Conservation (phyloP, 805 yeast species). For the Ogataea ganodermae region DNA sequence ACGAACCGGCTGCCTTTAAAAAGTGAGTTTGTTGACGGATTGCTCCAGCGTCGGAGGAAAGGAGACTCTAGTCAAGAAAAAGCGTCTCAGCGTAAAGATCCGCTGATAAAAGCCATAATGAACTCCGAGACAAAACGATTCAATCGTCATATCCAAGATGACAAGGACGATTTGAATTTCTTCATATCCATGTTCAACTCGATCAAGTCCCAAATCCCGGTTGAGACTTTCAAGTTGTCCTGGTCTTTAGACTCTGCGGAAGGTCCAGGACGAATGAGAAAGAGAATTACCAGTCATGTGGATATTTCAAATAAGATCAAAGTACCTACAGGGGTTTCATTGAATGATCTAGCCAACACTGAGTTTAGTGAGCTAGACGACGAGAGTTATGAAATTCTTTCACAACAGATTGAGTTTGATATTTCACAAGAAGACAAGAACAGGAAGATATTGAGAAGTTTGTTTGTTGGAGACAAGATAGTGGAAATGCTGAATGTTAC, state of each 20-base stretch:
- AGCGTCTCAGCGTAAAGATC: slow-evolving; percentile 32
- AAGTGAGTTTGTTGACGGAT: slow-evolving; percentile 7
- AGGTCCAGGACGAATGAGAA: slow-evolving; percentile 67
- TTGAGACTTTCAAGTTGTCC: slow-evolving; percentile 21
- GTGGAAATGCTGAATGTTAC: slow-evolving; percentile 75
- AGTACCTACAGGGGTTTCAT: slow-evolving; percentile 28
- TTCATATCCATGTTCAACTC: slow-evolving; percentile 49
- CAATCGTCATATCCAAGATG: slow-evolving; percentile 63
- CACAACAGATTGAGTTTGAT: slow-evolving; percentile 40
- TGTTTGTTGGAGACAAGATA: slow-evolving; percentile 70
- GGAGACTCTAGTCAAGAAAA: slow-evolving; percentile 1
- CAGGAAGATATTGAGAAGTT: slow-evolving; percentile 68
- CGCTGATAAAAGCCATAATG: slow-evolving; percentile 41
- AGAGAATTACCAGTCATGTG: slow-evolving; percentile 52
- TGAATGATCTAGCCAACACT: slow-evolving; percentile 3
- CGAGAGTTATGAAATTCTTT: slow-evolving; percentile 41
- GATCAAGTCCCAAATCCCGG: slow-evolving; percentile 40
- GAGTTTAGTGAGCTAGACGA: slow-evolving; percentile 7
- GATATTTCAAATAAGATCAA: slow-evolving; percentile 27
- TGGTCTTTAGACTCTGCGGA: slow-evolving; percentile 70
- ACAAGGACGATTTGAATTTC: slow-evolving; percentile 56
- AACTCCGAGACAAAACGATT: slow-evolving; percentile 49
- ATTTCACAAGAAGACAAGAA: slow-evolving; percentile 62
- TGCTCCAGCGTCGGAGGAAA: not conserved
- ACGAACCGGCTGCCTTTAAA: slow-evolving; percentile 3